Conservation (phyloP, 2,329 filamentous ascomycete species). For the Xylariaceae sp. region DNA sequence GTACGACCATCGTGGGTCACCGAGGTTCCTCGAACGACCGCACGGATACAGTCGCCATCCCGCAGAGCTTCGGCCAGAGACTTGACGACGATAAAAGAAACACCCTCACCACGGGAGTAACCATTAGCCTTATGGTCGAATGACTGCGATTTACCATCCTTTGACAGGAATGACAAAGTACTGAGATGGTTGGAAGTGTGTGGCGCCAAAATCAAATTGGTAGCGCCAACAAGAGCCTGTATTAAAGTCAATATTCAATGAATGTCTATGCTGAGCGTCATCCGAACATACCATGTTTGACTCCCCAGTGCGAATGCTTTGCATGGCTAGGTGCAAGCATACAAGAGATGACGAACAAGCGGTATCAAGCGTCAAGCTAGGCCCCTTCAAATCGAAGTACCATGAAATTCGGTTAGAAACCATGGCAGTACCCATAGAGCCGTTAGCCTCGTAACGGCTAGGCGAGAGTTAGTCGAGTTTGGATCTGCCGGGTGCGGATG, state of each 20-base stretch:
- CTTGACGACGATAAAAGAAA: constrained; percentile 45
- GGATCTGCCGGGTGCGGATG: neutral
- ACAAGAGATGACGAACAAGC: constrained; percentile 41
- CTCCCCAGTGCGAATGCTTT: constrained; percentile 36
- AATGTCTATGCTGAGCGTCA: neutral
- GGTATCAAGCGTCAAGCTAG: constrained; percentile 41
- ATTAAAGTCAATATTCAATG: constrained; percentile 8
- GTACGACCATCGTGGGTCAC: constrained; percentile 45
- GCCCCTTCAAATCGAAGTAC: constrained; percentile 38
- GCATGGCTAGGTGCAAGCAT: constrained; percentile 38
- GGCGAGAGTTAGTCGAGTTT: constrained; percentile 3
- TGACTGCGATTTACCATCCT: constrained; percentile 29
- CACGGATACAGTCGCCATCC: constrained; percentile 42
- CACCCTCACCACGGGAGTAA: constrained; percentile 47
- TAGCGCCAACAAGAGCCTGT: constrained; percentile 29
- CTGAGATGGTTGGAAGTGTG: constrained; percentile 32
- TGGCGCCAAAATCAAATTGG: constrained; percentile 31
- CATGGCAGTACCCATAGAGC: constrained; percentile 32
- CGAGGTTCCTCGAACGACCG: constrained; percentile 38
- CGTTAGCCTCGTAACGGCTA: constrained; percentile 30
- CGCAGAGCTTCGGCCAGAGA: constrained; percentile 42
- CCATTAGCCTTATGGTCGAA: constrained; percentile 31
- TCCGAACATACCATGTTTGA: constrained; percentile 25
- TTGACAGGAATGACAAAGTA: constrained; percentile 29
- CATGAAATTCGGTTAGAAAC: constrained; percentile 38